Conservation (phyloP, 495 filamentous ascomycete genomes). For the Podospora appendiculata region DNA sequence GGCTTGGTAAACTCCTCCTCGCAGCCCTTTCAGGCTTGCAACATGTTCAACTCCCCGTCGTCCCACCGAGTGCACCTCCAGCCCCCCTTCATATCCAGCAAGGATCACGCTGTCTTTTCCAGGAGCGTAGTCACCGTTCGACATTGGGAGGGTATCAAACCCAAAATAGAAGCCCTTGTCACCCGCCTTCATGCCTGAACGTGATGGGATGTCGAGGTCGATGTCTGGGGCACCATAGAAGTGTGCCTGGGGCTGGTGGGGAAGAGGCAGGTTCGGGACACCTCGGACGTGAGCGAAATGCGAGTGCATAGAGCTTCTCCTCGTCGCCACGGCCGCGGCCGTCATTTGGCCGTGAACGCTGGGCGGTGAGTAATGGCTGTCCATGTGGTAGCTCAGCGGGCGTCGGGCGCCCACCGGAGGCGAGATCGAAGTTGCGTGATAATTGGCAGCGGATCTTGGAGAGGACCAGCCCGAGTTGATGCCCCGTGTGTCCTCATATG, state of each 20-base stretch:
- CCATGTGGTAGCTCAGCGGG: slow-evolving; percentile 46
- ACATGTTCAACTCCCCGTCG: slow-evolving; percentile 57
- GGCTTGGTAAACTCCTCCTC: slow-evolving; percentile 72
- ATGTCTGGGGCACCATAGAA: slow-evolving; percentile 59
- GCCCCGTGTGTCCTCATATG: slow-evolving; percentile 42
- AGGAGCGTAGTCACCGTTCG: slow-evolving; percentile 36
- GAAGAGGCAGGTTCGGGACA: slow-evolving; percentile 56
- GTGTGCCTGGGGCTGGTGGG: slow-evolving; percentile 74
- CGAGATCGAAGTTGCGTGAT: slow-evolving; percentile 38
- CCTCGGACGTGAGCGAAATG: slow-evolving; percentile 38
- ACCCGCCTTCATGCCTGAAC: slow-evolving; percentile 46
- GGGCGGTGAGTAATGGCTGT: slow-evolving; percentile 33
- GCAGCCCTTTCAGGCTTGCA: slow-evolving; percentile 63
- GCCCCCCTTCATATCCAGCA: slow-evolving; percentile 64
- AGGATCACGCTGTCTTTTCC: slow-evolving; percentile 62
- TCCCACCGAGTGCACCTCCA: slow-evolving; percentile 64
- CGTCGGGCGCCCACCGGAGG: slow-evolving; percentile 37
- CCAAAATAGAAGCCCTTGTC: slow-evolving; percentile 65
- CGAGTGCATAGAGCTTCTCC: slow-evolving; percentile 55
- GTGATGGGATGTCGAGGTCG: slow-evolving; percentile 53
- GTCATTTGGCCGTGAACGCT: slow-evolving; percentile 36
- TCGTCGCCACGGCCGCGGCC: slow-evolving; percentile 29
- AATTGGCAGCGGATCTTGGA: slow-evolving; percentile 27
- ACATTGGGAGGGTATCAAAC: slow-evolving; percentile 60
- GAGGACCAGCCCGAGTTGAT: slow-evolving; percentile 35